phyloP scores from a whole-genome alignment of 805 yeast genomes.

The Sugiyamaella americana region DNA sequence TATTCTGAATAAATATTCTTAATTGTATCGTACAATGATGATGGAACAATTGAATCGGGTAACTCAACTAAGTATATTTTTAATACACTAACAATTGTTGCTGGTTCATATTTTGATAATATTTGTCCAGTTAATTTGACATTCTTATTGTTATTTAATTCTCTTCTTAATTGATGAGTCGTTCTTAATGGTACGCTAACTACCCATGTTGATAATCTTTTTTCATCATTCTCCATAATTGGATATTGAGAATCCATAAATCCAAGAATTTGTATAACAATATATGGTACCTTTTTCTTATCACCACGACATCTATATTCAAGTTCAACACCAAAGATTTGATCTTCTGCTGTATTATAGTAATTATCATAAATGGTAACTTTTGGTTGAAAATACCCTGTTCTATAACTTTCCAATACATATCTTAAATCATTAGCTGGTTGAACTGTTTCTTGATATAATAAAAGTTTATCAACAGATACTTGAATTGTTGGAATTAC shows the following conservation, averaged over 20 bases:
- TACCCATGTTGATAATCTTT: constrained; percentile 63
- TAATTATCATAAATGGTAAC: constrained; percentile 74
- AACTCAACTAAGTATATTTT: constrained; percentile 71
- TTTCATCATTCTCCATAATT: constrained; percentile 54
- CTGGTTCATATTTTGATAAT: constrained; percentile 40
- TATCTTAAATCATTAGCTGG: constrained; percentile 64
- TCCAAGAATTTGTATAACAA: constrained; percentile 56
- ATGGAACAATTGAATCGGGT: constrained; percentile 69
- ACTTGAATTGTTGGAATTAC: constrained; percentile 52
- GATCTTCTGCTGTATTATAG: constrained; percentile 59
- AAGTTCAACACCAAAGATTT: constrained; percentile 75
- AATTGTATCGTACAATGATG: constrained; percentile 58
- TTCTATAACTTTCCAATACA: constrained; percentile 58
- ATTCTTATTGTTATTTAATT: constrained; percentile 37
- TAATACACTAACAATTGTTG: constrained; percentile 59
- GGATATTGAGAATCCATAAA: constrained; percentile 70
- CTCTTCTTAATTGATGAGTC: constrained; percentile 55
- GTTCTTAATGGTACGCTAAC: constrained; percentile 53
- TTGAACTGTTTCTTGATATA: constrained; percentile 63
- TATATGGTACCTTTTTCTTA: constrained; percentile 61
- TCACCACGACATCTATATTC: constrained; percentile 67
- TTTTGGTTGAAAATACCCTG: constrained; percentile 70
- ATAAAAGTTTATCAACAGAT: constrained; percentile 53
- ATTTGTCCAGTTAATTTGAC: constrained; percentile 22
- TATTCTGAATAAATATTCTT: constrained; percentile 57